Evolutionary conservation across 306 rosid genomes (phyloP).

Genomic region (Lathyrus aphaca): DNA sequence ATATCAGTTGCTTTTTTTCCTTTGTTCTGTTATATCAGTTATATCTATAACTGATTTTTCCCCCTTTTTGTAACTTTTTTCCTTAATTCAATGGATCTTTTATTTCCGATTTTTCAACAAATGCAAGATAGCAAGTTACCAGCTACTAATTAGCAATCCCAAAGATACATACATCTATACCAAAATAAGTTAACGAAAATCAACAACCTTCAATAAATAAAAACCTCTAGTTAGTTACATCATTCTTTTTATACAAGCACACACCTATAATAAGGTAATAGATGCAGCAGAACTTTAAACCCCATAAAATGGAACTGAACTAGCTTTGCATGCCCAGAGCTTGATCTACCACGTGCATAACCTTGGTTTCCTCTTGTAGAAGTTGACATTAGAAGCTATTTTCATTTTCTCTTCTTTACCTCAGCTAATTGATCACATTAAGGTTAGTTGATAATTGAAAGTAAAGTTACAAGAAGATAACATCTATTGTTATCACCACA

Average conservation of each 20-base stretch:
- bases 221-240: slow-evolving; percentile 9
- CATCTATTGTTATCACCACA: slow-evolving; percentile 40
- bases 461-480: slow-evolving; percentile 41
- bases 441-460: slow-evolving; percentile 22
- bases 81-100: not conserved
- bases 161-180: slow-evolving; percentile 27
- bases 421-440: slow-evolving; percentile 22
- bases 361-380: slow-evolving; percentile 32
- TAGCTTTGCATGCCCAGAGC: slow-evolving; percentile 30
- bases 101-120: not conserved
- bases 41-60: too few species aligned
- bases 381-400: slow-evolving; percentile 3
- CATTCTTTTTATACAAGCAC: slow-evolving; percentile 23
- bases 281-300: slow-evolving; percentile 5
- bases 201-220: slow-evolving; percentile 9
- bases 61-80: too few species aligned
- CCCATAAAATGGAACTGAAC: slow-evolving; percentile 29
- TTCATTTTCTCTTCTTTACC: not conserved
- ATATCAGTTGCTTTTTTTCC: too few species aligned
- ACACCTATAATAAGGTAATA: slow-evolving; percentile 26
- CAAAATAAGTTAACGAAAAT: slow-evolving; percentile 1
- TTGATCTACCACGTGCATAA: slow-evolving; percentile 21
- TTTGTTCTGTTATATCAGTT: too few species aligned
- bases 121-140: not conserved
- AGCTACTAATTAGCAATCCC: slow-evolving; percentile 10